A percentile compares a stretch with the other conserved stretches of the same genome.
Evolutionary conservation across 192 early-diverging fungal genomes (phyloP).

Genomic region (Phycomyces blakesleeanus): DNA sequence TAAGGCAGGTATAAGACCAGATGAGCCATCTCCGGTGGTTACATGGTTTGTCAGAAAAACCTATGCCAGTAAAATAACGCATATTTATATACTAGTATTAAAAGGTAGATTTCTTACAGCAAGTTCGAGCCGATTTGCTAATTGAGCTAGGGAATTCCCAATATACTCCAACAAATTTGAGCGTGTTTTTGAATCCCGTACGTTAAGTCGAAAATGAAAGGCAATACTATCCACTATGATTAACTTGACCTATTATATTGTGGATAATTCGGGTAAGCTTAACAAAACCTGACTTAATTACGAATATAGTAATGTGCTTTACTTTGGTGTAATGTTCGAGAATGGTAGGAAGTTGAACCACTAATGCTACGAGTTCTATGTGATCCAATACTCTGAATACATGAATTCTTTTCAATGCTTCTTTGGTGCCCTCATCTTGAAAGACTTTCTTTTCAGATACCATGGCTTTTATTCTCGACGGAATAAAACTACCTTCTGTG

Average conservation of each 20-base stretch:
- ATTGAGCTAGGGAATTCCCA: background rate
- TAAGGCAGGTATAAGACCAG: conserved; percentile 5
- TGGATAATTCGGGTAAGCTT: background rate
- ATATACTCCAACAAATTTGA: background rate
- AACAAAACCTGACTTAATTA: background rate
- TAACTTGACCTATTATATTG: conserved; percentile 13
- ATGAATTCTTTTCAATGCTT: conserved; percentile 7
- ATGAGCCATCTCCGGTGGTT: background rate
- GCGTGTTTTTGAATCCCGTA: background rate
- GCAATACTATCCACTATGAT: conserved; percentile 20
- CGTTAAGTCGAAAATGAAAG: conserved; percentile 16
- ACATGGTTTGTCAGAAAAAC: conserved; percentile 17
- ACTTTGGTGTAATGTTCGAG: background rate
- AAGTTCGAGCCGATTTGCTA: conserved; percentile 7
- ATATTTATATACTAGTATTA: background rate
- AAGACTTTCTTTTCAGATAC: background rate
- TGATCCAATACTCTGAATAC: conserved; percentile 13
- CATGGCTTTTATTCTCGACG: background rate
- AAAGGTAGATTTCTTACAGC: conserved; percentile 1
- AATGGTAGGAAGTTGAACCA: conserved; percentile 7
- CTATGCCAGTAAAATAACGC: background rate
- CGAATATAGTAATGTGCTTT: background rate
- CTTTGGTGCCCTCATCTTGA: background rate
- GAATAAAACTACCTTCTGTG: conserved; percentile 14
- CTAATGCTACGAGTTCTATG: conserved; percentile 4